Percentiles rank a stretch among this genome's conserved stretches.
These are phyloP conservation scores for Phytophthora sojae DNA, from an alignment of 352 stramenopile genomes.

Conservation along the genomic window DNA sequence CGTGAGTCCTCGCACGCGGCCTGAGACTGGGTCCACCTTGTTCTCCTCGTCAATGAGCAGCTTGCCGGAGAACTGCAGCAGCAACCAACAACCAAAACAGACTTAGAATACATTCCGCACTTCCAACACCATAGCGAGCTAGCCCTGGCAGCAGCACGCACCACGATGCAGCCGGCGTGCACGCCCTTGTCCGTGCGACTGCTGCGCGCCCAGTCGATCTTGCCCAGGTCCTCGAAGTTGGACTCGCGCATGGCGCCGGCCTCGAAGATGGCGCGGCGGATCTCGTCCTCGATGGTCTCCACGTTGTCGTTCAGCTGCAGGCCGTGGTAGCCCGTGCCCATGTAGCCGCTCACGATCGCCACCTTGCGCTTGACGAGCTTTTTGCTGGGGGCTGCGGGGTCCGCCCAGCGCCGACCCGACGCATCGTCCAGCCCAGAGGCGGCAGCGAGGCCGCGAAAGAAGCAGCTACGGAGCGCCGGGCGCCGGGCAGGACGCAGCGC, in stretches of 20 bases:
- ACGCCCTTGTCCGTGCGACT: constrained; percentile 94
- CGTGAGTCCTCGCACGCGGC: constrained; percentile 63
- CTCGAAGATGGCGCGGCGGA: constrained; percentile 82
- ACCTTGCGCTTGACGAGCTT: constrained; percentile 90
- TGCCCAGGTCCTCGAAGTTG: constrained; percentile 88
- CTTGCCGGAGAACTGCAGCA: constrained; percentile 84
- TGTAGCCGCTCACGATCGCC: constrained; percentile 86
- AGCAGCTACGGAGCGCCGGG: constrained; percentile 21
- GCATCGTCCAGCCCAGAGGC: not conserved
- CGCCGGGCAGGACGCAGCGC: constrained; percentile 11
- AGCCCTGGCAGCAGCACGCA: constrained; percentile 40
- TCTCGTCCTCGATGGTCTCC: constrained; percentile 84
- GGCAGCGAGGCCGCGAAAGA: constrained; percentile 15
- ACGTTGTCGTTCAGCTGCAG: constrained; percentile 86
- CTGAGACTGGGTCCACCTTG: constrained; percentile 60
- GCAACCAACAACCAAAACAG: constrained; percentile 4
- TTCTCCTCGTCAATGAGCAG: constrained; percentile 84
- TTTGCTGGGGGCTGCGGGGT: not conserved
- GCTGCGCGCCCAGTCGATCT: constrained; percentile 92
- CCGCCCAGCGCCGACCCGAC: constrained; percentile 7
- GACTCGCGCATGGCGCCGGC: constrained; percentile 87
- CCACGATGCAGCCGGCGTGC: constrained; percentile 90
- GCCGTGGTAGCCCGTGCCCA: constrained; percentile 80
- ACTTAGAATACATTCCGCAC: not conserved
- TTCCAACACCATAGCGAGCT: not conserved